These are phyloP conservation scores for Vanderwaltozyma tropicalis DNA, from an alignment of 805 yeast genomes.

Conservation along the genomic window DNA sequence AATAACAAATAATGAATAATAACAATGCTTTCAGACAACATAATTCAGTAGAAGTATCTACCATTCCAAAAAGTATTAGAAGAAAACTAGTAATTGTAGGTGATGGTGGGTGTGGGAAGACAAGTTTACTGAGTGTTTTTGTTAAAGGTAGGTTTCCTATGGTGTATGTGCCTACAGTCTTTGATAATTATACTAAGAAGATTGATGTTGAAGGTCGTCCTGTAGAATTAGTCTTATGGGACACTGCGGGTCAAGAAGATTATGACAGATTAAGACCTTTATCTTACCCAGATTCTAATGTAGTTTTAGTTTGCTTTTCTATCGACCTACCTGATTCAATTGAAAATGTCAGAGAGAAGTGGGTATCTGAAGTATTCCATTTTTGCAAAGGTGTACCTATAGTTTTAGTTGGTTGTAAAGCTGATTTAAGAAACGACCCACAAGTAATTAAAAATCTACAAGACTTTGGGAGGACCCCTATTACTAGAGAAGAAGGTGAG, in stretches of 20 bases:
- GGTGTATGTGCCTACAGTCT: slow-evolving; percentile 90
- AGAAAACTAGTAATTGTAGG: slow-evolving; percentile 89
- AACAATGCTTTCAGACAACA: background rate
- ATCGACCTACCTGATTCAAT: slow-evolving; percentile 85
- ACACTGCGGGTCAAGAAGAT: slow-evolving; percentile 98
- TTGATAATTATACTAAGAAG: slow-evolving; percentile 94
- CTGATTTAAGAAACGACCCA: slow-evolving; percentile 76
- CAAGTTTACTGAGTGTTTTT: slow-evolving; percentile 76
- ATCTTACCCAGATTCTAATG: slow-evolving; percentile 87
- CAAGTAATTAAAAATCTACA: slow-evolving; percentile 63
- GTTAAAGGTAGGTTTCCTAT: slow-evolving; percentile 87
- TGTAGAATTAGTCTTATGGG: slow-evolving; percentile 91
- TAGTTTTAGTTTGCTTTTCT: slow-evolving; percentile 80
- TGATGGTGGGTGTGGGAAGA: slow-evolving; percentile 96
- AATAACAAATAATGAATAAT: background rate
- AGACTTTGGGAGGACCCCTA: slow-evolving; percentile 70
- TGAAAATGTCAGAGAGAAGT: slow-evolving; percentile 88
- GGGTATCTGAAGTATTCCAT: slow-evolving; percentile 88
- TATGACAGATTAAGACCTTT: slow-evolving; percentile 87
- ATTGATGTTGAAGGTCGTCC: slow-evolving; percentile 84
- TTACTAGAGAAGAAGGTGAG: slow-evolving; percentile 74
- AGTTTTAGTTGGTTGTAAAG: slow-evolving; percentile 83
- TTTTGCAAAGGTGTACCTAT: slow-evolving; percentile 92
- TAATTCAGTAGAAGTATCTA: no score
- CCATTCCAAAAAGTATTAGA: no score